Percentiles rank a stretch among this genome's conserved stretches.
Conservation (phyloP, 2,329 filamentous ascomycete genomes). For the Phaeosphaeria sp. region DNA sequence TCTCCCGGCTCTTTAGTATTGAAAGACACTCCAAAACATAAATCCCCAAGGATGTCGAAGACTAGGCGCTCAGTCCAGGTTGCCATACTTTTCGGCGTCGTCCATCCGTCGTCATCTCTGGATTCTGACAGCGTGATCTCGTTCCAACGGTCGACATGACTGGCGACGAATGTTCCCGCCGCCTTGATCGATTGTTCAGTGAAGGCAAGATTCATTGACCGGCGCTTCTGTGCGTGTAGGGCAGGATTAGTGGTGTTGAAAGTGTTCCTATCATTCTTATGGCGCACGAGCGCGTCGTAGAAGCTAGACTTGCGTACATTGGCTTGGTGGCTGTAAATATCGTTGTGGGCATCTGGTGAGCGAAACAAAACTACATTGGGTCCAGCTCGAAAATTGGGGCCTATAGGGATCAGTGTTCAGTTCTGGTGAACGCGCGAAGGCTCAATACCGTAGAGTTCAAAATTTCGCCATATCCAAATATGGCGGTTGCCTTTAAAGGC, state of each 20-base stretch:
- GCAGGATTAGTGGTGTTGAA: conserved; percentile 8
- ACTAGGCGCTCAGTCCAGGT: conserved; percentile 39
- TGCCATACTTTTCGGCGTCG: conserved; percentile 10
- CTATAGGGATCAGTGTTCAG: too few species aligned
- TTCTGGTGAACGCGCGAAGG: too few species aligned
- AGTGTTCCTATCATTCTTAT: conserved; percentile 17
- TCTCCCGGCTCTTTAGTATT: conserved; percentile 36
- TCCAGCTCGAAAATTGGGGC: conserved; percentile 10
- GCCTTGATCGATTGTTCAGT: conserved; percentile 19
- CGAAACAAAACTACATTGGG: conserved; percentile 68
- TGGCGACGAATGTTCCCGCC: conserved; percentile 11
- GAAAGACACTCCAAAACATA: conserved; percentile 45
- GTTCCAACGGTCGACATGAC: conserved; percentile 26
- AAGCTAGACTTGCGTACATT: conserved; percentile 13
- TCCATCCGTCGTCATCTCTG: conserved; percentile 10
- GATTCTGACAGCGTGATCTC: conserved; percentile 8
- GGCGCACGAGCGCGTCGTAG: conserved; percentile 15
- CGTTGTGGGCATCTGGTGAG: conserved; percentile 57
- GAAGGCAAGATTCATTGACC: conserved; percentile 21
- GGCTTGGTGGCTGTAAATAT: conserved; percentile 45
- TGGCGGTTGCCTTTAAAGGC: conserved; percentile 18
- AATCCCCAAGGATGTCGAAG: conserved; percentile 55
- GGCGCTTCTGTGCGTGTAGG: conserved; percentile 16
- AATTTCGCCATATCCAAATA: conserved; percentile 17
- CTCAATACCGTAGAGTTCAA: too few species aligned